These are phyloP conservation scores for Mesembryanthemum crystallinum DNA, from an alignment of 148 eudicot genomes.

Conservation along the genomic window DNA sequence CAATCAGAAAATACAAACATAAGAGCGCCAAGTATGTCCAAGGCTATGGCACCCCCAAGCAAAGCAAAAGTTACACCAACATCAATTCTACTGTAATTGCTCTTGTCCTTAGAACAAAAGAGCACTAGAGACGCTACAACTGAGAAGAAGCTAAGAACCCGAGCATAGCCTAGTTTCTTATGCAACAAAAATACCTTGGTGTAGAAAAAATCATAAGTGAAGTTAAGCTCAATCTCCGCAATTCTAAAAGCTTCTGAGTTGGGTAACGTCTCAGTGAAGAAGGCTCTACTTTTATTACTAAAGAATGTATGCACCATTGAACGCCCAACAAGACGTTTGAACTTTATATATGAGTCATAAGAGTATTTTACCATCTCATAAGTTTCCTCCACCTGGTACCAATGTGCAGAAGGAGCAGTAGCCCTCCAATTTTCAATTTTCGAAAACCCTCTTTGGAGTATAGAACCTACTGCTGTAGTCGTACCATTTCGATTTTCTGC, in stretches of 20 bases:
- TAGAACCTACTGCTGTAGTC: neutral
- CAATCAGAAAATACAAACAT: slow-evolving; percentile 31
- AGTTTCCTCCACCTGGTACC: neutral
- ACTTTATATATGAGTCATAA: slow-evolving; percentile 4
- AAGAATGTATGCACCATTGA: slow-evolving; percentile 19
- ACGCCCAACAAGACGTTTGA: slow-evolving; percentile 32
- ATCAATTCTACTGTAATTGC: neutral
- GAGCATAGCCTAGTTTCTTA: neutral
- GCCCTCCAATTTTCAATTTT: no score
- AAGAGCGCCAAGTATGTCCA: slow-evolving; percentile 20
- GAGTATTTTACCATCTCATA: slow-evolving; percentile 10
- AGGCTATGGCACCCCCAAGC: slow-evolving; percentile 27
- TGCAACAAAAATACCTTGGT: slow-evolving; percentile 27
- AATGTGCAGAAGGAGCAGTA: neutral
- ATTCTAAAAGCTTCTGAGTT: slow-evolving; percentile 20
- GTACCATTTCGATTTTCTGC: no score
- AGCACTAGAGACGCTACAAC: slow-evolving; percentile 3
- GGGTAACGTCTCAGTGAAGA: neutral
- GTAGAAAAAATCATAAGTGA: slow-evolving; percentile 34
- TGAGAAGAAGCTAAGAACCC: slow-evolving; percentile 3
- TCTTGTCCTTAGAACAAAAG: slow-evolving; percentile 10
- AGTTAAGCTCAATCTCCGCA: slow-evolving; percentile 32
- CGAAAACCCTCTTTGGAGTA: no score
- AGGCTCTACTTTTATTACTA: neutral
- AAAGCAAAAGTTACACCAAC: slow-evolving; percentile 22